A percentile compares a stretch with the other conserved stretches of the same genome.
Evolutionary conservation across 306 rosid genomes (phyloP).

Genomic region (Sindora glabra): DNA sequence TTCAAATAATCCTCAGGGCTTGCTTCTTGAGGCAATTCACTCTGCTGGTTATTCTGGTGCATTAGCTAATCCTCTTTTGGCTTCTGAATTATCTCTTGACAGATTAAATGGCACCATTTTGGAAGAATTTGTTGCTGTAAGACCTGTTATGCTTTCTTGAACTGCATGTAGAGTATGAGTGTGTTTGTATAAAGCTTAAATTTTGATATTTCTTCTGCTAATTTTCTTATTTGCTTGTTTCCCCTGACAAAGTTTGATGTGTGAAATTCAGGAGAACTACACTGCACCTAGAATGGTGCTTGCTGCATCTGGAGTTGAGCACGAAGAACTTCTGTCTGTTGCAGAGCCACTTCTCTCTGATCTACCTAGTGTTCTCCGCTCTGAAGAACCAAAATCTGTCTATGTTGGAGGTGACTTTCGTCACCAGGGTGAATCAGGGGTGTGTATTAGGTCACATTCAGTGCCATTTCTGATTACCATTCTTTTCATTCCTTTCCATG

Average conservation of each 20-base stretch:
- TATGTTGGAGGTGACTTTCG: slow-evolving; percentile 97
- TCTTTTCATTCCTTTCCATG: not conserved
- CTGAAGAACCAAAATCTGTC: slow-evolving; percentile 57
- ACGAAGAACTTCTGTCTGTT: slow-evolving; percentile 69
- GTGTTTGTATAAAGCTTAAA: not conserved
- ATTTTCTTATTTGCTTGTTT: not conserved
- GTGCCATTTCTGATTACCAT: too few relatives aligned
- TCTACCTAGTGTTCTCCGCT: slow-evolving; percentile 48
- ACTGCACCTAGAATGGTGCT: slow-evolving; percentile 94
- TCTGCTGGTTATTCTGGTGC: slow-evolving; percentile 93
- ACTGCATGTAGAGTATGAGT: slow-evolving; percentile 8
- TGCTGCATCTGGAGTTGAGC: slow-evolving; percentile 92
- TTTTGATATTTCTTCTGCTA: not conserved
- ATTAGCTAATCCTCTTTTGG: slow-evolving; percentile 90
- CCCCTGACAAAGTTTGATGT: slow-evolving; percentile 10
- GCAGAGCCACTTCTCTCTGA: slow-evolving; percentile 92
- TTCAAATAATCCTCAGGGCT: slow-evolving; percentile 79
- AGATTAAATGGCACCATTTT: slow-evolving; percentile 59
- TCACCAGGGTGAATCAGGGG: slow-evolving; percentile 70
- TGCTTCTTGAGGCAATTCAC: slow-evolving; percentile 92
- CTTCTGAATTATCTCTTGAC: slow-evolving; percentile 59
- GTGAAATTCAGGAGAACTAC: slow-evolving; percentile 73
- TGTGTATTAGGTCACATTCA: slow-evolving; percentile 22
- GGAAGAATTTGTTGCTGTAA: slow-evolving; percentile 79
- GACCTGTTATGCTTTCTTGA: slow-evolving; percentile 37